A percentile compares a stretch with the other conserved stretches of the same genome.
Evolutionary conservation across 116 monocot genomes (phyloP).

Genomic region (Dioscorea cayenensis): DNA sequence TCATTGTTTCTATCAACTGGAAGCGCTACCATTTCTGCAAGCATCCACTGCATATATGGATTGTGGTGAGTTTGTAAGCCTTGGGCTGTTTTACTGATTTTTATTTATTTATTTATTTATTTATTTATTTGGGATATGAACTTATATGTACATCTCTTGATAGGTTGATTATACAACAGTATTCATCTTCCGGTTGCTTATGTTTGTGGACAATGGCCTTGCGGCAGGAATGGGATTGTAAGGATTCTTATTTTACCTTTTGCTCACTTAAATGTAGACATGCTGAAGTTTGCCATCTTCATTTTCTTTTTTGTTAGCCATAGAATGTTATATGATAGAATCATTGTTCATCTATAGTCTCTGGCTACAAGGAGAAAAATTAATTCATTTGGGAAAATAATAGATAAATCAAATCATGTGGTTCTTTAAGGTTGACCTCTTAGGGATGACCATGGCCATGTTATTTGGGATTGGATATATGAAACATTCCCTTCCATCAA

Average conservation of each 20-base stretch:
- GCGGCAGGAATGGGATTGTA: conserved; percentile 99
- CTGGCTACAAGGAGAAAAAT: too few species aligned
- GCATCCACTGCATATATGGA: conserved; percentile 97
- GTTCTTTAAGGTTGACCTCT: too few species aligned
- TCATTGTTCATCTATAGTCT: too few species aligned
- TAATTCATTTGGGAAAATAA: too few species aligned
- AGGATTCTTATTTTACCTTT: conserved; percentile 15
- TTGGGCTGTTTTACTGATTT: neutral
- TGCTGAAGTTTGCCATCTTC: too few species aligned
- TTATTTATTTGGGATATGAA: neutral
- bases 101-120: neutral
- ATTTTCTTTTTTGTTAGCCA: too few species aligned
- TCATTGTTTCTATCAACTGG: conserved; percentile 94
- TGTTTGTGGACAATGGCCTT: conserved; percentile 96
- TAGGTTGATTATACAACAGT: conserved; percentile 95
- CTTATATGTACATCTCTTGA: neutral
- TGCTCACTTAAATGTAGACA: neutral
- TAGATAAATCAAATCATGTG: too few species aligned
- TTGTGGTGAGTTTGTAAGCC: conserved; percentile 64
- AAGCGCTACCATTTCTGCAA: conserved; percentile 82
- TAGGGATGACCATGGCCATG: too few species aligned
- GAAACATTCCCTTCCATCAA: too few species aligned
- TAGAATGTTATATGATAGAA: too few species aligned
- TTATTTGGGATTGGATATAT: too few species aligned
- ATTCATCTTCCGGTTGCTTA: conserved; percentile 85